Evolutionary conservation across 768 basidiomycete species (phyloP), one percentile per base, ranked within the genome.

Genomic region (Boletellus emodensis): DNA sequence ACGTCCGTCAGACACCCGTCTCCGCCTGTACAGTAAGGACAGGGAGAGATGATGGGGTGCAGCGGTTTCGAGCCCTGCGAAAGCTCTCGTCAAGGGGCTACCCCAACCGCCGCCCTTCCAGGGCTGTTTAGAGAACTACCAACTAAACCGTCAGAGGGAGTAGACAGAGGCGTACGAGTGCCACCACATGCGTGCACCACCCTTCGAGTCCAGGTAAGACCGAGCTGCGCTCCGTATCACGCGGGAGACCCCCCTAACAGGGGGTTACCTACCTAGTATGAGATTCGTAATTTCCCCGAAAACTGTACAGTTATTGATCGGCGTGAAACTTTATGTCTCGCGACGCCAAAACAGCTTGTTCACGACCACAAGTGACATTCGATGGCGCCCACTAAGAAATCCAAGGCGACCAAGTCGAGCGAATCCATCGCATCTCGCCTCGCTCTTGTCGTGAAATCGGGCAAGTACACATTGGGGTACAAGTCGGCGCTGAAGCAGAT

Each of bases 401-500:
- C 90, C 66, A 97, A 96, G 77, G 80, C 94, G 34, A 69, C 91
- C 66, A 97, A 96, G 78, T 86, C 85, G 60, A 87, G 84, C 64
- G 94, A 96, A 79, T 93, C 90, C 61, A 94, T 97, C 74, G 77
- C 92, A 61, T 83, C 94, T 62, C 85, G 87, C 65, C 87, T 95
- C 53, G 84, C 88, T 46, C 91, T 99, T 65, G 94, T 96, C 70
- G 93, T 97, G 72, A 98, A 98, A 82, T 97, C 94, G 59, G 95
- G 95, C 60, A 95, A 97, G 75, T 98, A 93, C 84, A 79, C 81
- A 48, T 79, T 98, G 55, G 96, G 96, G 54, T 97, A 97, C 86
- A 98, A 98, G 76, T 91, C 92, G 55, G 92, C 94, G 46, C 79
- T 99, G 66, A 97, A 98, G 83, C 87, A 92, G 75, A 96, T 99